Base-by-base conservation (phyloP, 1,139 yeast species). In the Yamadazyma songkhlaensis region DNA sequence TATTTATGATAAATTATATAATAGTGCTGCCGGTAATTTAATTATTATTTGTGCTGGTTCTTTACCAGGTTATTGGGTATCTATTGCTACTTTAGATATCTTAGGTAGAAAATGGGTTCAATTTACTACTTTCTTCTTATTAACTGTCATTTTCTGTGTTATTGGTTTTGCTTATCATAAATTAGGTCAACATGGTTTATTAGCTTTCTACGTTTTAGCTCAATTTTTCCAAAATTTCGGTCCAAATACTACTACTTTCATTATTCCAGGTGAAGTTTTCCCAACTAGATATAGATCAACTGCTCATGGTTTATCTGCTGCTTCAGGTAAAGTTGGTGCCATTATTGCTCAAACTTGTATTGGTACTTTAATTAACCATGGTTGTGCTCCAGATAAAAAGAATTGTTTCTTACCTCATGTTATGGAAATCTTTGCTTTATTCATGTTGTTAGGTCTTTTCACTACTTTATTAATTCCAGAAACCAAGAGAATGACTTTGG, bases 201-300 rank as follows among this genome's bases (percentile, higher is more conserved):
- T 86, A 51, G 95, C 80, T 39, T 65, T 86, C 43, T 86, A 84
- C 70, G 79, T 85, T 50, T 60, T 86, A 43, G 78, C 83, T 48
- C 94, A 86, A 69, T 84, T 87, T 60, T 87, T 87, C 81, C 81
- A 82, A 64, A 86, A 87, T 64, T 87, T 86, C 53, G 96, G 96
- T 59, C 97, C 98, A 59, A 92, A 92, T 76, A 79, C 90, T 44
- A 94, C 97, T 36, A 92, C 98, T 42, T 92, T 92, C 67, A 78
- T 92, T 55, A 80, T 88, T 54, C 97, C 98, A 35, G 98, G 97
- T 64, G 98, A 92, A 73, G 77, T 82, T 57, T 92, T 76, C 87
- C 98, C 98, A 60, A 92, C 98, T 35, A 79, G 95, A 68, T 88
- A 89, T 72, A 87, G 98, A 79, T 92, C 97, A 31, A 83, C 97